Base-by-base conservation (phyloP, 495 filamentous ascomycete species). In the Filosporella fistucella region DNA sequence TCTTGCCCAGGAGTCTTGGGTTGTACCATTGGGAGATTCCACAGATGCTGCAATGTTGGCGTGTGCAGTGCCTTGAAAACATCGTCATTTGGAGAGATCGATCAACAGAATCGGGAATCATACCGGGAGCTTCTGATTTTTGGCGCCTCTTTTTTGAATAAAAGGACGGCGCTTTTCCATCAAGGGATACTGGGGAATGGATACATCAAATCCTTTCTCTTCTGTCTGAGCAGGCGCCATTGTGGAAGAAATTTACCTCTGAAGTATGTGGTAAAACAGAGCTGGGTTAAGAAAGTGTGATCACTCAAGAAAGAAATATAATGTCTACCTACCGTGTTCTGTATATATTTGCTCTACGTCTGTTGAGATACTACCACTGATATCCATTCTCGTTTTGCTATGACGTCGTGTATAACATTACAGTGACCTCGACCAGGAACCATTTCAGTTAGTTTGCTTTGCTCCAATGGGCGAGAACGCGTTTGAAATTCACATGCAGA, bases 111-210 rank as follows among this genome's bases (percentile, higher is more conserved):
- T 23, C 18, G 16, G 11, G 14, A 25, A 37, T 10, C 2, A 40
- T 55, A 55, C 60, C 13, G 60, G 46, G 47, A 54, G 43, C 9
- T 47, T 45, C 35, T 60, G 42, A n/a, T 45, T 50, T 45, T 52
- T 42, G 4, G 59, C 49, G 14, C 52, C 56, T 1, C 52, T 45
- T 7, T 55, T 54, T 30, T 57, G 61, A 34, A 54, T 40, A 22
- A 63, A 63, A 0, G 61, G 58, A 14, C 56, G 55, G 17, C 56
- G 45, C 34, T 64, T 35, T 16, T 52, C 49, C 17, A 56, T 62
- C 16, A 58, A 56, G 12, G 50, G 47, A 0, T 56, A 56, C 13
- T 42, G 34, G 5, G 24, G 33, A 32, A 63, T 63, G 21, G 50
- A 48, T 9, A 43, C 32, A 18, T 50, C 47, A 14, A 50, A 50